Evolutionary conservation across 1,284 basidiomycete genomes (phyloP).

Genomic region (Malassezia dermatis): DNA sequence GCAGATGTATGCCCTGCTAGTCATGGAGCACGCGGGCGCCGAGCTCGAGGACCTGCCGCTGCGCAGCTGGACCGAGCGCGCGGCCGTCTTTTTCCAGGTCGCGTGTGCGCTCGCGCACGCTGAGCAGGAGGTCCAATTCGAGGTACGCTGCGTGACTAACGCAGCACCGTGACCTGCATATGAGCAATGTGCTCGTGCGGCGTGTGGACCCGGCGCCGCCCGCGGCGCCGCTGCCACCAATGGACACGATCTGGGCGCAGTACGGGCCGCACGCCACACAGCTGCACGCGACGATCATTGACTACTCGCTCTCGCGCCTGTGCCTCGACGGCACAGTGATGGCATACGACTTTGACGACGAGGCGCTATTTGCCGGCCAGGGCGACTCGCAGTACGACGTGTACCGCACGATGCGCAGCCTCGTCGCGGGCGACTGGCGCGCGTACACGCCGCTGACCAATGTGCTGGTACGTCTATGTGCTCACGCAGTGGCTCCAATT

Average conservation of each 20-base stretch:
- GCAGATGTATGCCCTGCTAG: slow-evolving; percentile 76
- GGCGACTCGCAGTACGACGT: slow-evolving; percentile 90
- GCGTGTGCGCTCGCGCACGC: slow-evolving; percentile 64
- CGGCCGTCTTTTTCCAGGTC: slow-evolving; percentile 81
- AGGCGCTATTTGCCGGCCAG: slow-evolving; percentile 52
- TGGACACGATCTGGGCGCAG: not conserved
- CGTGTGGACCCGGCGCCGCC: not conserved
- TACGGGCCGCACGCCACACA: slow-evolving; percentile 51
- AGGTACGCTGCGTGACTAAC: slow-evolving; percentile 48
- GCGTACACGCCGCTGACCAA: slow-evolving; percentile 70
- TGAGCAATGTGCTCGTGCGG: slow-evolving; percentile 82
- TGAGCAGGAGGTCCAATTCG: slow-evolving; percentile 68
- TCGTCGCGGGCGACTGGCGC: slow-evolving; percentile 60
- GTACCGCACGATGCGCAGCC: slow-evolving; percentile 71
- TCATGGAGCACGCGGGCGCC: slow-evolving; percentile 74
- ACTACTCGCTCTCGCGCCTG: slow-evolving; percentile 74
- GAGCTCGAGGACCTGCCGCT: slow-evolving; percentile 78
- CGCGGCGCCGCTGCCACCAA: not conserved
- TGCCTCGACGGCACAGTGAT: slow-evolving; percentile 16
- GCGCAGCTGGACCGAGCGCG: slow-evolving; percentile 71
- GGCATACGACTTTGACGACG: slow-evolving; percentile 44
- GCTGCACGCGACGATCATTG: slow-evolving; percentile 73
- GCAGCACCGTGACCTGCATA: slow-evolving; percentile 85
- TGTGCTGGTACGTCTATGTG: slow-evolving; percentile 61
- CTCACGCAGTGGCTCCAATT: slow-evolving; percentile 70